Evolutionary conservation across 805 yeast genomes (phyloP).

Genomic region (Pichia insulana): DNA sequence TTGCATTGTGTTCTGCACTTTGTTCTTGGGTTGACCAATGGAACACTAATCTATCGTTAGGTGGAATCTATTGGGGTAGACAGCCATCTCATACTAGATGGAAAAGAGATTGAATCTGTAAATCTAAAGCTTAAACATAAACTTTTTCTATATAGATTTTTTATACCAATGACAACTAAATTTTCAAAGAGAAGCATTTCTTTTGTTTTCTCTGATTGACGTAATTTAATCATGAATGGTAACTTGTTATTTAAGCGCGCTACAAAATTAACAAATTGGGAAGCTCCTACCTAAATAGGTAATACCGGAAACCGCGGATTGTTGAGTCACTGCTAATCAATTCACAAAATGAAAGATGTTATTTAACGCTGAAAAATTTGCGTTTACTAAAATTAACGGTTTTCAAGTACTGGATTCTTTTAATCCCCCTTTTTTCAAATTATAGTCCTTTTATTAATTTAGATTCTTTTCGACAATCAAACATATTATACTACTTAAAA

Average conservation of each 20-base stretch:
- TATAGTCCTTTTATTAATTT: too few relatives aligned
- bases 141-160: too few relatives aligned
- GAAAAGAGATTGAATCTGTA: constrained; percentile 40
- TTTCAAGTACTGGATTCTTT: too few relatives aligned
- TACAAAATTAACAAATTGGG: constrained; percentile 11
- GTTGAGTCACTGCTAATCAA: constrained; percentile 16
- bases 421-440: too few relatives aligned
- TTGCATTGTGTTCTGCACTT: constrained; percentile 52
- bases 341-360: too few relatives aligned
- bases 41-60: constrained; percentile 52
- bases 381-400: too few relatives aligned
- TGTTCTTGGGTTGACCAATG: constrained; percentile 59
- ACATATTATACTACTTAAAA: not conserved
- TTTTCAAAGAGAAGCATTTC: not conserved
- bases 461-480: not conserved
- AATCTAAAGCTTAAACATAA: not conserved
- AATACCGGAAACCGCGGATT: constrained; percentile 28
- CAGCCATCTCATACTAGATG: constrained; percentile 43
- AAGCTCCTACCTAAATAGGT: constrained; percentile 13
- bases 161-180: not conserved
- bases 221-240: not conserved
- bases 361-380: not conserved
- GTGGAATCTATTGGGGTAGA: constrained; percentile 55
- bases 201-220: not conserved
- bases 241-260: constrained; percentile 7